phyloP scores from a whole-genome alignment of 371 early-diverging fungal genomes.

The Gilbertella persicaria region DNA sequence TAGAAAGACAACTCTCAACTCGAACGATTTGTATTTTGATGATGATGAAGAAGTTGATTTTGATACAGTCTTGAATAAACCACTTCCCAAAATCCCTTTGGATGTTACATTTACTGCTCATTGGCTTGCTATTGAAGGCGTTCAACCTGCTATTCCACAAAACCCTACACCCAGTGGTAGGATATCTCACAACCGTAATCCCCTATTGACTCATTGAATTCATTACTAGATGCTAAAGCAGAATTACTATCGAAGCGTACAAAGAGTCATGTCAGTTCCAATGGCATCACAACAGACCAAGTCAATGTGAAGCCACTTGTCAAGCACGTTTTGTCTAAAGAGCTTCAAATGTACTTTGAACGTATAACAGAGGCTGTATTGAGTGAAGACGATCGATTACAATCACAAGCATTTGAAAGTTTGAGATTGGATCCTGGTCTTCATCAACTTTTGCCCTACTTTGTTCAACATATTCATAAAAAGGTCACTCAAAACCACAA shows the following conservation, averaged over 20 bases:
- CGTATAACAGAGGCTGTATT: conserved; percentile 89
- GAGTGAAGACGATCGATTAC: conserved; percentile 71
- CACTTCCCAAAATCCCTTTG: conserved; percentile 93
- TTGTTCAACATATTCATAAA: conserved; percentile 94
- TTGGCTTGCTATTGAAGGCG: conserved; percentile 99
- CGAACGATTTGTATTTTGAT: conserved; percentile 84
- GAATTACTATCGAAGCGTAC: conserved; percentile 57
- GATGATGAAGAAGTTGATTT: conserved; percentile 98
- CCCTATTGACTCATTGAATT: not conserved
- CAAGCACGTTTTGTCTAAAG: conserved; percentile 94
- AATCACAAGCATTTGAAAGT: conserved; percentile 85
- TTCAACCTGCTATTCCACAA: conserved; percentile 98
- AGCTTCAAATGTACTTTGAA: conserved; percentile 97
- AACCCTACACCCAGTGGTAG: conserved; percentile 91
- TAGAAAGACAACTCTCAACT: conserved; percentile 63
- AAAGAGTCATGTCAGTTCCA: conserved; percentile 42
- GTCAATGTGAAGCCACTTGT: conserved; percentile 83
- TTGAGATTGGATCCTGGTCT: conserved; percentile 93
- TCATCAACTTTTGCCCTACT: conserved; percentile 98
- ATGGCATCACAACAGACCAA: conserved; percentile 46
- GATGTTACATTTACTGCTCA: conserved; percentile 92
- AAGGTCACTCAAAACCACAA: conserved; percentile 81
- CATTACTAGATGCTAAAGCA: conserved; percentile 50
- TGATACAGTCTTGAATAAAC: conserved; percentile 86
- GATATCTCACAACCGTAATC: not conserved